Base-by-base conservation (phyloP, 306 rosid species). In the Argentina anserina region DNA sequence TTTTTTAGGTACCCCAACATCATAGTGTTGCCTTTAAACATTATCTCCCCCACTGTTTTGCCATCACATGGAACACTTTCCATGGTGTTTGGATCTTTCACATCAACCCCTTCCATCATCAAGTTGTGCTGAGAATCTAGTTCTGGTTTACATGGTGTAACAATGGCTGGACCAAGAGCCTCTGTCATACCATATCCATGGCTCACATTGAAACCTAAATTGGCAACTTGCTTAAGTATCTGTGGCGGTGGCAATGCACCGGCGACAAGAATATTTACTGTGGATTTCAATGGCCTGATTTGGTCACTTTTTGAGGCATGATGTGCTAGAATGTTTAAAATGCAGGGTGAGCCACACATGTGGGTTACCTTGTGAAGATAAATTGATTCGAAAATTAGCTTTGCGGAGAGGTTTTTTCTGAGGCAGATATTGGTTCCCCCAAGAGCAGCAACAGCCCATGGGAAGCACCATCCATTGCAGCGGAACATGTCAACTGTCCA, bases 401-500 rank as follows among this genome's bases (percentile, higher is more conserved):
- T 79, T 8, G 86, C 80, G 0, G 96, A 73, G 65, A 86, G 62
- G 18, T 70, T 59, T 17, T 14, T 78, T 62, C 86, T 76, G 14
- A 87, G 78, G 65, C 89, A 91, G 59, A 93, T 21, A 60, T 93
- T 93, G 65, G 87, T 86, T 76, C 92, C 98, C n/a, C 98, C 93
- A 69, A 90, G 77, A 50, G 85, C 87, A 37, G 97, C 77, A 81
- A 90, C 77, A 29, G 83, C 89, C 98, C 98, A 93, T 53, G 88
- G 26, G 72, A 80, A 86, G 70, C 98, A 90, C 98, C 98, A 93
- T 0, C 98, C 98, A 2, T 87, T 90, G 82, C 98, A 93, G 39
- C 96, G 86, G 73, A 93, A 93, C 98, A 93, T 93, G 83, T 93
- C 98, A 7, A 93, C 97, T 5, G 96, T 93, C 98, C 98, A 93